Evolutionary conservation across 768 basidiomycete genomes (phyloP).

Genomic region (Russula dissimulans): DNA sequence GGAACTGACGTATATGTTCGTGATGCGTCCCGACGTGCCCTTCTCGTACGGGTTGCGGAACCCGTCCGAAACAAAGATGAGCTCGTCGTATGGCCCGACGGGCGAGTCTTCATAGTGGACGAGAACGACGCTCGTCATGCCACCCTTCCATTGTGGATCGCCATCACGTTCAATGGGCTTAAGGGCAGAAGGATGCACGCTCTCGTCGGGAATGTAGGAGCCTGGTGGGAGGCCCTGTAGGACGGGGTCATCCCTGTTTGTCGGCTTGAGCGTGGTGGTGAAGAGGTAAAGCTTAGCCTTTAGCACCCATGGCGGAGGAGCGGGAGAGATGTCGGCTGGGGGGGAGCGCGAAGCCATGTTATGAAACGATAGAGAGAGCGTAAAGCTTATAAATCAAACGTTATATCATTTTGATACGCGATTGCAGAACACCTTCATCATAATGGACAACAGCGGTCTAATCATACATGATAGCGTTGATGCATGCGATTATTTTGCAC

Average conservation of each 20-base stretch:
- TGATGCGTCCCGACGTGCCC: neutral
- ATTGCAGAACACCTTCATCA: too few relatives aligned
- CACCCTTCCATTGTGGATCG: constrained; percentile 7
- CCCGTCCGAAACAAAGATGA: neutral
- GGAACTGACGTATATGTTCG: constrained; percentile 13
- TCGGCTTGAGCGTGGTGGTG: neutral
- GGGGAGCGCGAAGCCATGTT: neutral
- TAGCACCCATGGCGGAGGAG: constrained; percentile 11
- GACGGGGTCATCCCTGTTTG: neutral
- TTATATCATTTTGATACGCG: too few relatives aligned
- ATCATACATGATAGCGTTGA: too few relatives aligned
- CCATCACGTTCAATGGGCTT: neutral
- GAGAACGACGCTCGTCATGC: neutral
- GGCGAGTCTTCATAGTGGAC: constrained; percentile 10
- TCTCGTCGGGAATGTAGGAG: constrained; percentile 11
- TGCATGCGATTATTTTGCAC: too few relatives aligned
- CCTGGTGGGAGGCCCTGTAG: constrained; percentile 15
- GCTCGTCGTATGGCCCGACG: constrained; percentile 18
- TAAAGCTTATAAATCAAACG: too few relatives aligned
- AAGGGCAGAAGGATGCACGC: constrained; percentile 12
- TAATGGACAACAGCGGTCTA: too few relatives aligned
- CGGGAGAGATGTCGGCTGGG: neutral
- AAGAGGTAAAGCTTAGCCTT: constrained; percentile 8
- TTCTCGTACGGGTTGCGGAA: constrained; percentile 2
- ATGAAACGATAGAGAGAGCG: too few relatives aligned